Base-by-base conservation (phyloP, 2,329 filamentous ascomycete genomes). In the Talaromyces sp. region DNA sequence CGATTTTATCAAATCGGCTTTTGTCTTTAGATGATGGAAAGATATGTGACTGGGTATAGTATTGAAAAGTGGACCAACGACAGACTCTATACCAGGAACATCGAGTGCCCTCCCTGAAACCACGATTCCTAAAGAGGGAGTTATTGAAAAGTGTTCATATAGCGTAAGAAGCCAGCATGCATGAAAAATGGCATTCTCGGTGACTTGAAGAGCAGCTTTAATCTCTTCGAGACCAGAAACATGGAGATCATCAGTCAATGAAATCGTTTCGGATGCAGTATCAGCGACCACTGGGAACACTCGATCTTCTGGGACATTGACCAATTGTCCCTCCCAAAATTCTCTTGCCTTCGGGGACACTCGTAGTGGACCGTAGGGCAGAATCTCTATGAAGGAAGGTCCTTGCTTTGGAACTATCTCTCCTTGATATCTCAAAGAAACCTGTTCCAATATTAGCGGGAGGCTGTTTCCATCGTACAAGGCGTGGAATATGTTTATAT, bases 51-150 rank as follows among this genome's bases (percentile, higher is more conserved):
- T 92, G 0, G 93, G 92, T 1, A 97, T 80, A 0, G 93, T 97
- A 73, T 97, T 97, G 83, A 97, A 96, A 22, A 97, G 79, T 0
- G 94, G 93, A 0, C 93, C 94, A 49, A 95, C 85, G 0, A 91
- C 86, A 24, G 82, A 73, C 56, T 93, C 89, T 1, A 88, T 84
- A 1, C 82, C 82, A 35, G 70, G 83, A 13, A 92, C 78, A 50
- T 90, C 86, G 4, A 96, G 85, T 0, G 87, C 86, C 66, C 93
- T 85, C 0, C 93, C 94, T 7, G 93, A 95, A 0, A 91, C 84
- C 13, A 97, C 84, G 22, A 96, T 80, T 0, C 94, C 94, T 14
- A 93, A 81, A 0, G 86, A 85, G 1, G 85, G 77, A 7, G 82
- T 76, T 16, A 77, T 73, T 3, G 77, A 73, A 33, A 84, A 79